Evolutionary conservation across 2,329 filamentous ascomycete species (phyloP), one percentile per base, ranked within the genome.

Genomic region (Ascochyta rabiei): DNA sequence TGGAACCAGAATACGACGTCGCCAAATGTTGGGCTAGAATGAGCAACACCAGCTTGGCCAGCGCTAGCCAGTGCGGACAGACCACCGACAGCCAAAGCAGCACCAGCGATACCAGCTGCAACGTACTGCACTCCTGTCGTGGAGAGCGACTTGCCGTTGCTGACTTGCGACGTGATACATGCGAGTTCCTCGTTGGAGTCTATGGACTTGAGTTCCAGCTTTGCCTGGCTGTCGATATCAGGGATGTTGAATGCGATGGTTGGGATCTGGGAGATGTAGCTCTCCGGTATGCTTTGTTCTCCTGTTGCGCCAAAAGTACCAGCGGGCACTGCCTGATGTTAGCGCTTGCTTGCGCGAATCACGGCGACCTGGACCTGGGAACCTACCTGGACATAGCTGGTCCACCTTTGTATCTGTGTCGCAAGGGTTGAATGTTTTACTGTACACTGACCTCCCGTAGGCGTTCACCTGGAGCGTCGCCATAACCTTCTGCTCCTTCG

Each of bases 1-100:
- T 98, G 93, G 75, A 98, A 96, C 85, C 90, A 96, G 58, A 88
- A 87, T 63, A 96, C 84, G 42, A 96, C 87, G 69, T 97, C 91
- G 39, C 82, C 83, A 72, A 98, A 97, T 48, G 88, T 90, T 23
- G 95, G 95, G 65, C 91, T 95, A 35, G 88, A 80, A 10, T 88
- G 82, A 2, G 86, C 81, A 16, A 80, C 81, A 40, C 77, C 77
- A 16, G 76, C 75, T 31, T 79, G 79, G 31, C 83, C 82, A 47
- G 79, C 82, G 33, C 77, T 78, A 10, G 83, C 84, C 16, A 88
- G 76, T 26, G 92, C 89, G 23, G 89, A 88, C 6, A 89, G 75
- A 16, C 90, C 90, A 9, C 87, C 86, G 35, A 96, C 76, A 4
- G 89, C 77, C 7, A 97, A 79, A 12, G 95, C 93, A 26, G 87